Base-by-base conservation (phyloP, 2,329 filamentous ascomycete genomes). In the Metarhizium robertsii region DNA sequence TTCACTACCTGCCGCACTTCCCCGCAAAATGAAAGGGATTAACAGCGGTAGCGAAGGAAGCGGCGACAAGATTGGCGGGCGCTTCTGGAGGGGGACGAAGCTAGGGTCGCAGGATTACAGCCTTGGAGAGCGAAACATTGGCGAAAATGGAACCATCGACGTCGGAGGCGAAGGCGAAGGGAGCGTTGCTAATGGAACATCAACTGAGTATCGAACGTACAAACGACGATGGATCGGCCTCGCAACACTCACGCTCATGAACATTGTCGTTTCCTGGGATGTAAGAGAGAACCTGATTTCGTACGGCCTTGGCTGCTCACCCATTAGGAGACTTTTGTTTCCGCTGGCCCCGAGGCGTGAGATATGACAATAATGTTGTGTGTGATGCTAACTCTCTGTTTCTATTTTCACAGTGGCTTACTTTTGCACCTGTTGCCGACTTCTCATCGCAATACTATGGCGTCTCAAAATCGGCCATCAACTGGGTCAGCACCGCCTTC, bases 181-280 rank as follows among this genome's bases (percentile, higher is more conserved):
- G 50, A 66, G 63, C 55, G 60, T 67, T 16, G 57, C 64, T n/a
- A 61, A 66, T 55, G 67, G 63, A 32, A 55, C 59, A 10, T 61
- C 66, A 20, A 63, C 59, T n/a, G 65, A 67, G 57, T 76, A 75
- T 55, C 69, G 69, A 53, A 75, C 73, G 11, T 97, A 97, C 69
- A 92, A 88, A 72, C 81, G 90, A 65, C 81, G 94, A 48, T 99
- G 90, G 85, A 88, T 96, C 68, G 94, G 94, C 1, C 75, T 99
- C 53, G 73, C 81, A 25, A 89, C 96, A 71, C 73, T 97, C 66
- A 87, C 91, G 6, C 72, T 97, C 64, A 76, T 97, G 72, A 99
- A 97, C 68, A 86, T 96, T 55, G 83, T 97, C 58, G 87, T 96
- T 46, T 95, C 89, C 66, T 97, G 92, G 92, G 90, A 95, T 81